Evolutionary conservation across 495 filamentous ascomycete species (phyloP), one percentile per base, ranked within the genome.

Genomic region (Tuber magnatum): DNA sequence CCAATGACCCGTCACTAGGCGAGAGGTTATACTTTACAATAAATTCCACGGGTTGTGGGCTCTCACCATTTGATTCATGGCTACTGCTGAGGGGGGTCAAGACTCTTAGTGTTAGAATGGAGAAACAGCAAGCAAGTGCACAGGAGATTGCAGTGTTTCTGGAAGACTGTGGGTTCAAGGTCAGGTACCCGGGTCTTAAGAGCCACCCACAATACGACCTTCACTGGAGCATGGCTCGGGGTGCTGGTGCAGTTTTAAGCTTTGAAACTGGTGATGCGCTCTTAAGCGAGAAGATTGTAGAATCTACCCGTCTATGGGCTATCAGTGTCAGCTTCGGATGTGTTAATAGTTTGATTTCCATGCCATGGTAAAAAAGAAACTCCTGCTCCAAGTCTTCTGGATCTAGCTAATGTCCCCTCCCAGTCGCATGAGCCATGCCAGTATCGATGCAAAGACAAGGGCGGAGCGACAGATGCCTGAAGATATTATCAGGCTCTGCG

Each of bases 271-370:
- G 95, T 28, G 91, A 97, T 82, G 85, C 92, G 0, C 83, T 85
- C 24, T 84, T 97, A 69, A 94, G 91, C 61, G 94, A 97, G 86
- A 89, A 93, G 14, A 97, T 99, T 81, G 95, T 99, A 3, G 96
- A 97, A 85, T 91, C 91, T 48, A 92, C 95, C 6, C 88, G 92
- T 78, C 85, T 99, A 40, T 99, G 94, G 91, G 93, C 91, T 32
- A 99, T 99, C 77, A 93, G 91, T 76, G 95, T 99, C 72, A 95
- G 92, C 79, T 99, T 99, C 83, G 95, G 95, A 48, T 97, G 96
- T 84, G 96, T 99, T 68, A 99, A 99, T 84, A 95, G 92, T 85
- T 84, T 99, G 84, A 99, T 99, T 84, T 97, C 93, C 85, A 97
- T 99, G 95, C 95, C 95, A 18, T 99, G 95, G 77, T 79, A 75